Conservation (phyloP, 306 rosid genomes). For the Cicer pinnatifidum region DNA sequence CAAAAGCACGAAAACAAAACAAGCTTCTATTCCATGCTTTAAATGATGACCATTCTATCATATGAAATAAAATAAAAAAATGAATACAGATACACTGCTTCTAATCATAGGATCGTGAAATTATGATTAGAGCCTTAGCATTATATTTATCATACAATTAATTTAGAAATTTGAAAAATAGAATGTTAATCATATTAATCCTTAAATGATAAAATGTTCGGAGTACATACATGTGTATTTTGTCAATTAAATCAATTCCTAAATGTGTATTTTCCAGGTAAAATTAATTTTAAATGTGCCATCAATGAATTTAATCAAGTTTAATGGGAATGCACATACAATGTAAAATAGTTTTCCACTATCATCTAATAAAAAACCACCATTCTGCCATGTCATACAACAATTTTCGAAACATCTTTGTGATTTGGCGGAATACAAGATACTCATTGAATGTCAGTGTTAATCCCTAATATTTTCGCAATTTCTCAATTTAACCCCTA, state of each 20-base stretch:
- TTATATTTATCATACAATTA: background rate
- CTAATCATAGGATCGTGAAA: too few relatives aligned
- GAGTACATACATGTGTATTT: background rate
- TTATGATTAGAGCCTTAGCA: too few relatives aligned
- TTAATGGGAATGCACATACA: too few relatives aligned
- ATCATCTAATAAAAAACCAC: too few relatives aligned
- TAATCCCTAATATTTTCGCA: background rate
- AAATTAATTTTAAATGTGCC: too few relatives aligned
- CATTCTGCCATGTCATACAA: too few relatives aligned
- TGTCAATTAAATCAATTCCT: background rate
- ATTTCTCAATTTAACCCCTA: background rate
- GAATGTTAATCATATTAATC: background rate
- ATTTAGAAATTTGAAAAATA: background rate
- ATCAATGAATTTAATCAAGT: too few relatives aligned
- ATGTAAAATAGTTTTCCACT: too few relatives aligned
- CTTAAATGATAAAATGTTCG: background rate
- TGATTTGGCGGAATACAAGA: too few relatives aligned
- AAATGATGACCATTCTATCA: conserved; percentile 7
- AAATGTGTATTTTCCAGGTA: background rate
- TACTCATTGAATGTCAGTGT: too few relatives aligned
- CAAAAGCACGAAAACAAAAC: conserved; percentile 14
- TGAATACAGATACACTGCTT: too few relatives aligned
- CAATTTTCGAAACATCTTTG: too few relatives aligned
- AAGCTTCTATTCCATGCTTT: background rate
- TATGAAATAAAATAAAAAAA: background rate